Evolutionary conservation across 371 early-diverging fungal genomes (phyloP).

Genomic region (Lichtheimia ornata): DNA sequence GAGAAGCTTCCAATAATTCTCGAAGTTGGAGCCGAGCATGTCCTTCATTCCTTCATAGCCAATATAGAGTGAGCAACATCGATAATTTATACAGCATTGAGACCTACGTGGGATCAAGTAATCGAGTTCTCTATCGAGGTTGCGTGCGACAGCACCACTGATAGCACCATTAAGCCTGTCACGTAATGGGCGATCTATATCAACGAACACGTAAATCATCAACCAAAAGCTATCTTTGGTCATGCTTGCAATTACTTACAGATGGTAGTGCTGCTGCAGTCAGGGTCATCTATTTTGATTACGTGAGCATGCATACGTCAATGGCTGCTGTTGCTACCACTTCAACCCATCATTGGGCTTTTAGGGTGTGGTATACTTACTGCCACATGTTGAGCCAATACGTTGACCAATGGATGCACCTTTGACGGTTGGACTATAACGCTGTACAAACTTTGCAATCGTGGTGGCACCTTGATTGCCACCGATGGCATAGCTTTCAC

Average conservation of each 20-base stretch:
- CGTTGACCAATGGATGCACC: constrained; percentile 38
- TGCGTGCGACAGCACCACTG: constrained; percentile 35
- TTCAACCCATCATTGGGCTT: no score
- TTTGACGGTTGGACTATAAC: constrained; percentile 29
- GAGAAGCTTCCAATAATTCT: constrained; percentile 44
- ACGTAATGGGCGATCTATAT: neutral
- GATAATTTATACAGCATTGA: neutral
- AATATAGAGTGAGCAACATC: neutral
- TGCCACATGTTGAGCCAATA: constrained; percentile 1
- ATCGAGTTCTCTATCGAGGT: constrained; percentile 32
- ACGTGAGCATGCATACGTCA: constrained; percentile 18
- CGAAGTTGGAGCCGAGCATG: constrained; percentile 11
- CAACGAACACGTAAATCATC: constrained; percentile 1
- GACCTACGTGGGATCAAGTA: constrained; percentile 37
- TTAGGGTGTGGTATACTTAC: constrained; percentile 20
- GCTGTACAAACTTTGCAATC: constrained; percentile 37
- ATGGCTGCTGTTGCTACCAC: constrained; percentile 9
- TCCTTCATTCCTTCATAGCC: constrained; percentile 19
- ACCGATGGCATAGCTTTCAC: constrained; percentile 46
- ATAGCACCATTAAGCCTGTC: constrained; percentile 38
- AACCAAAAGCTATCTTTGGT: neutral
- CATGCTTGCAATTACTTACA: no score
- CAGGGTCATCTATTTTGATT: no score
- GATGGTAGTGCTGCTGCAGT: no score
- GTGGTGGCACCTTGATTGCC: constrained; percentile 40